These are phyloP conservation scores for Teunomyces tritomae DNA, from an alignment of 805 yeast genomes.

Conservation along the genomic window DNA sequence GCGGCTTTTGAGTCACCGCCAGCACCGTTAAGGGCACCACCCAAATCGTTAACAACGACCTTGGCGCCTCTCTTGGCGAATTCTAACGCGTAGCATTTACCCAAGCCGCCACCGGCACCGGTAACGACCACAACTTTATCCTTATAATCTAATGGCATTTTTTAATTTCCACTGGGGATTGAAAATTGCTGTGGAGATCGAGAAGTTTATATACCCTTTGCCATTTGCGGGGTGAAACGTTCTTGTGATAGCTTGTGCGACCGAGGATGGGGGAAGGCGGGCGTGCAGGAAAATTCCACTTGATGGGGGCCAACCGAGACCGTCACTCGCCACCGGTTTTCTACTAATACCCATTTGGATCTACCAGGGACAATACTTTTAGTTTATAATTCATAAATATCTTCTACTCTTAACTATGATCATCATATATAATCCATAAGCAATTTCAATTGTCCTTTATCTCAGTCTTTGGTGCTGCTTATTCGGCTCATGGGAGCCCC, in stretches of 20 bases:
- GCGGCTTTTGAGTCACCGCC: constrained; percentile 78
- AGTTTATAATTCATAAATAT: no score
- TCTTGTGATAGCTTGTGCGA: constrained; percentile 3
- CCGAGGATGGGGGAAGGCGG: neutral
- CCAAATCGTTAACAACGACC: constrained; percentile 92
- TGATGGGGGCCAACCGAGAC: neutral
- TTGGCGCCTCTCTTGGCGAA: constrained; percentile 90
- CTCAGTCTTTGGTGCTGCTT: neutral
- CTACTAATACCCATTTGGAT: no score
- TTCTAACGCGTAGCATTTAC: constrained; percentile 81
- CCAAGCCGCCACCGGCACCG: constrained; percentile 98
- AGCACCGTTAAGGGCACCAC: constrained; percentile 79
- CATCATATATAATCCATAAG: no score
- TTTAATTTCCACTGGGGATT: neutral
- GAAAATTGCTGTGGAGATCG: neutral
- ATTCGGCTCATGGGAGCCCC: neutral
- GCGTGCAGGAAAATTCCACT: neutral
- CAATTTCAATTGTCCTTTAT: no score
- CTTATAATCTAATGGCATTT: constrained; percentile 47
- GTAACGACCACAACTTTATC: constrained; percentile 90
- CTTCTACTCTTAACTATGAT: no score
- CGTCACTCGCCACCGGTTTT: neutral
- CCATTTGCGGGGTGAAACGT: constrained; percentile 3
- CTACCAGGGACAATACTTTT: no score
- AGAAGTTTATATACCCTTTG: neutral